Evolutionary conservation across 345 rosid genomes (phyloP).

Genomic region (Hibiscus tridactylites): DNA sequence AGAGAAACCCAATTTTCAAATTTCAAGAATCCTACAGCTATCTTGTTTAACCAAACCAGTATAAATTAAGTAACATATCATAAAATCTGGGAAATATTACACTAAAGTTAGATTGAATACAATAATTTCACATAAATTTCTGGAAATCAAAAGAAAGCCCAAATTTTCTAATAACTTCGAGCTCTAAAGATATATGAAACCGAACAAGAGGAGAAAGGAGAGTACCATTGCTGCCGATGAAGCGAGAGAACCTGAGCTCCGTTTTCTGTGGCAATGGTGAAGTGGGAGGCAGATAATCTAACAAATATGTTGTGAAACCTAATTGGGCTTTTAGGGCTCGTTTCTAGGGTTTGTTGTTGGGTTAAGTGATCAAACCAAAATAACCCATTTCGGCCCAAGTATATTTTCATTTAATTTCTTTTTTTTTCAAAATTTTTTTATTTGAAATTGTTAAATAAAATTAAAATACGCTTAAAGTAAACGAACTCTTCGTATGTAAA

Average conservation of each 20-base stretch:
- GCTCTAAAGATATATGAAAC: not conserved
- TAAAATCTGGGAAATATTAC: not conserved
- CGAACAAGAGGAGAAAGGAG: not conserved
- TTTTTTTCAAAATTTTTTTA: too few relatives aligned
- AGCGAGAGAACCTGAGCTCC: not conserved
- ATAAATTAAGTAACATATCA: not conserved
- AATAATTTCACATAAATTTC: not conserved
- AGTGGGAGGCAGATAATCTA: not conserved
- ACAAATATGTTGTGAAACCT: not conserved
- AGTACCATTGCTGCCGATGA: not conserved
- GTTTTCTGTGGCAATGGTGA: not conserved
- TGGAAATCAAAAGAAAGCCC: not conserved
- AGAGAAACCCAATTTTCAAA: not conserved
- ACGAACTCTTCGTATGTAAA: too few relatives aligned
- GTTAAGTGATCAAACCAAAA: not conserved
- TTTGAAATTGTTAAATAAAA: too few relatives aligned
- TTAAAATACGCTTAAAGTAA: too few relatives aligned
- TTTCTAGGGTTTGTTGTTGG: not conserved
- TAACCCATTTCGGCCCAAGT: too few relatives aligned
- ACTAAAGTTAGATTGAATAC: not conserved
- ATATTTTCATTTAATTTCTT: too few relatives aligned
- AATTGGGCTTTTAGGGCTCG: not conserved
- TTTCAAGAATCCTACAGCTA: not conserved
- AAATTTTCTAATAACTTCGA: not conserved
- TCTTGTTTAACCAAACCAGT: not conserved